Evolutionary conservation across 129 eudicot genomes (phyloP).

Genomic region (Flaveria bidentis): DNA sequence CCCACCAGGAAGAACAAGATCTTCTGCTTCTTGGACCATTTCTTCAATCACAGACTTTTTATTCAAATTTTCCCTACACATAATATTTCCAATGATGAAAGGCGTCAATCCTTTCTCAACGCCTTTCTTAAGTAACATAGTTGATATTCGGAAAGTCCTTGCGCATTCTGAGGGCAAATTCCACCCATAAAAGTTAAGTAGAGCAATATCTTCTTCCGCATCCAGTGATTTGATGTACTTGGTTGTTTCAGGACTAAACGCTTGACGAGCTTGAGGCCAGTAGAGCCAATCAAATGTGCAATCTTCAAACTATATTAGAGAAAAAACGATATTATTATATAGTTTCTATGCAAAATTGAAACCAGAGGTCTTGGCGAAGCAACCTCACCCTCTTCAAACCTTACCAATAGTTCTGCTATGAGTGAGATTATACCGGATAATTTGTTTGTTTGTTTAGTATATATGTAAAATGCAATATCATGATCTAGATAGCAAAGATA

Average conservation of each 20-base stretch:
- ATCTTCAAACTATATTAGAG: slow-evolving; percentile 59
- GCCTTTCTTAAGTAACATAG: slow-evolving; percentile 81
- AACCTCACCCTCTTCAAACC: too few relatives aligned
- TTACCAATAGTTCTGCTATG: too few relatives aligned
- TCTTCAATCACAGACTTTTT: slow-evolving; percentile 62
- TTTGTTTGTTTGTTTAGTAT: not conserved
- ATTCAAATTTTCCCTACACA: slow-evolving; percentile 66
- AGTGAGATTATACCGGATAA: too few relatives aligned
- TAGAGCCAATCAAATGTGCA: slow-evolving; percentile 87
- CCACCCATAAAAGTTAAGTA: slow-evolving; percentile 71
- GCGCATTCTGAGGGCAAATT: slow-evolving; percentile 51
- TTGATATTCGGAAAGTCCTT: slow-evolving; percentile 51
- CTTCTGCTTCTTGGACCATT: slow-evolving; percentile 60
- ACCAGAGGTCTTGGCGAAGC: too few relatives aligned
- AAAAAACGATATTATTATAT: not conserved
- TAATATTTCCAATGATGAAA: slow-evolving; percentile 60
- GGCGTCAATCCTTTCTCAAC: slow-evolving; percentile 67
- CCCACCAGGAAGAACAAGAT: slow-evolving; percentile 48
- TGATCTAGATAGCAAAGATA: not conserved
- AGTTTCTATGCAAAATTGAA: not conserved
- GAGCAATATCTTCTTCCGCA: slow-evolving; percentile 61
- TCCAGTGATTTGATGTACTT: slow-evolving; percentile 63
- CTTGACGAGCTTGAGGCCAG: slow-evolving; percentile 76
- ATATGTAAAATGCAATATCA: not conserved
- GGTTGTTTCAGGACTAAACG: slow-evolving; percentile 42